Conservation (phyloP, 148 eudicot species). For the Spergularia bocconei region DNA sequence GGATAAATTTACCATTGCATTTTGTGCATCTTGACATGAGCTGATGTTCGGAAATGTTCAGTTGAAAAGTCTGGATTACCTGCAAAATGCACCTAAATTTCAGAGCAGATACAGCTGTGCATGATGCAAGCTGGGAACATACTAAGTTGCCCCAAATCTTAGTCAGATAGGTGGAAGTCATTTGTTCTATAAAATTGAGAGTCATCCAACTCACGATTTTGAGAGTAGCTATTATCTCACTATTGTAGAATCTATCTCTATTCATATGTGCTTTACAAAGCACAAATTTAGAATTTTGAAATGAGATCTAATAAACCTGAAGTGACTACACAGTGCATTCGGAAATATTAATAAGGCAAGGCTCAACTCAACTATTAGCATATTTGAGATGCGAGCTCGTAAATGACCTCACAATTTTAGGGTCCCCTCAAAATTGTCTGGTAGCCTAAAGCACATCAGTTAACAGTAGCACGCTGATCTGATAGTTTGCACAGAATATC, state of each 20-base stretch:
- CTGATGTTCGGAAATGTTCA: slow-evolving; percentile 71
- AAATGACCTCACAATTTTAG: no score
- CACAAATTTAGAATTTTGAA: not conserved
- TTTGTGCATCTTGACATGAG: slow-evolving; percentile 96
- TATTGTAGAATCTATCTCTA: not conserved
- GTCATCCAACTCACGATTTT: not conserved
- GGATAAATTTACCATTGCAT: slow-evolving; percentile 90
- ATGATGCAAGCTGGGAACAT: not conserved
- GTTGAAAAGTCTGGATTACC: slow-evolving; percentile 79
- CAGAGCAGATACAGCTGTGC: not conserved
- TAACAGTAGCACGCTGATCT: no score
- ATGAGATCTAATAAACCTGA: not conserved
- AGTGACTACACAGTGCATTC: not conserved
- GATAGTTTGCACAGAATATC: no score
- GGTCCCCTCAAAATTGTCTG: no score
- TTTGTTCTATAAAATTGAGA: not conserved
- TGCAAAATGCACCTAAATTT: no score
- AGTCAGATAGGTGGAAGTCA: not conserved
- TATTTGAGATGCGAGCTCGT: no score
- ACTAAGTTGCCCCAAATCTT: not conserved
- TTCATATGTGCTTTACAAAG: not conserved
- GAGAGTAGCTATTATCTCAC: not conserved
- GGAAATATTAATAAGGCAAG: no score
- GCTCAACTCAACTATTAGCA: no score
- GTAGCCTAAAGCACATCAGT: no score